A percentile compares a stretch with the other conserved stretches of the same genome.
Conservation (phyloP, 1,139 yeast species). For the Suhomyces yuchorum region DNA sequence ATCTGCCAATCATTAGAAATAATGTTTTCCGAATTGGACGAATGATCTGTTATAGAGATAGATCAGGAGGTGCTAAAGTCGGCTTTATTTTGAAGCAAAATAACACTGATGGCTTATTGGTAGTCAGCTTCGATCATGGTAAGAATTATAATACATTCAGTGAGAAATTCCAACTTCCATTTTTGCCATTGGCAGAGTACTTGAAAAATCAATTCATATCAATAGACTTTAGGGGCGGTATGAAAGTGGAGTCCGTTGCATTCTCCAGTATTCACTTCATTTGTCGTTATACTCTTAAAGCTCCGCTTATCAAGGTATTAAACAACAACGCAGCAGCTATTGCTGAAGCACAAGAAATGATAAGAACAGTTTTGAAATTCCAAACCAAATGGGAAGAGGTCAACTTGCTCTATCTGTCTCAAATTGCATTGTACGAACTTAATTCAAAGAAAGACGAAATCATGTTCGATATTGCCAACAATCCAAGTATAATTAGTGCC, state of each 20-base stretch:
- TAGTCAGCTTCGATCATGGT: slow-evolving; percentile 52
- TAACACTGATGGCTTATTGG: slow-evolving; percentile 29
- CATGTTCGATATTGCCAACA: slow-evolving; percentile 34
- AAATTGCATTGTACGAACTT: slow-evolving; percentile 56
- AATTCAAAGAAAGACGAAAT: slow-evolving; percentile 47
- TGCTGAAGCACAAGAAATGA: slow-evolving; percentile 42
- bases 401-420: slow-evolving; percentile 46
- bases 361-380: slow-evolving; percentile 39
- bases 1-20: slow-evolving; percentile 48
- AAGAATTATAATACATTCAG: slow-evolving; percentile 33
- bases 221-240: slow-evolving; percentile 34
- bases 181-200: slow-evolving; percentile 42
- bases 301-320: slow-evolving; percentile 45
- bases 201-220: slow-evolving; percentile 30
- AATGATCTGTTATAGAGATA: slow-evolving; percentile 59
- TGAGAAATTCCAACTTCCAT: slow-evolving; percentile 48
- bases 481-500: slow-evolving; percentile 33
- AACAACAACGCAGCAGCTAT: slow-evolving; percentile 47
- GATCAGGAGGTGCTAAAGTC: slow-evolving; percentile 40
- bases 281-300: slow-evolving; percentile 45
- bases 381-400: slow-evolving; percentile 52
- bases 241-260: slow-evolving; percentile 49
- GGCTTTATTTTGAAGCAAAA: slow-evolving; percentile 58
- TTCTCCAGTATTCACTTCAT: slow-evolving; percentile 53
- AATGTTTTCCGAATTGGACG: slow-evolving; percentile 58